Evolutionary conservation across 768 basidiomycete genomes (phyloP).

Genomic region (Tylopilus plumbeoviolaceoides): DNA sequence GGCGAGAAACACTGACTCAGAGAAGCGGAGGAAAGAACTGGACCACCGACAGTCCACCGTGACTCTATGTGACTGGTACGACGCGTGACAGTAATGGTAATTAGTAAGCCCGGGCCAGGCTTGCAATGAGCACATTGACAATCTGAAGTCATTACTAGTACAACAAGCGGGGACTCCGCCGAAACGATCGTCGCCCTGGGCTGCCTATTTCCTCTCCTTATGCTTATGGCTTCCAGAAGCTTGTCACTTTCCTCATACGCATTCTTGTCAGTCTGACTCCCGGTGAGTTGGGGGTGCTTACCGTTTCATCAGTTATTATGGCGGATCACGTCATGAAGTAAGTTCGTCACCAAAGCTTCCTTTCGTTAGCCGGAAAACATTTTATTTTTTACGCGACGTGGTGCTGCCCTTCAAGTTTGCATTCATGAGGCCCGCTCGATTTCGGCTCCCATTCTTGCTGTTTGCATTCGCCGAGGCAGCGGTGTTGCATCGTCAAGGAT

Average conservation of each 20-base stretch:
- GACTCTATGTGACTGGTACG: too few relatives aligned
- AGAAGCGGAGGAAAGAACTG: too few relatives aligned
- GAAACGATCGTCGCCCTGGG: constrained; percentile 23
- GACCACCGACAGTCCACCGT: too few relatives aligned
- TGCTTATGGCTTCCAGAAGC: constrained; percentile 15
- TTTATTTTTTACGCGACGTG: neutral
- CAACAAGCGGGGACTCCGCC: too few relatives aligned
- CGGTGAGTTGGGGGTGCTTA: constrained; percentile 10
- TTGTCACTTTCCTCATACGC: constrained; percentile 5
- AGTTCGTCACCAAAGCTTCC: neutral
- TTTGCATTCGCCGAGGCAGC: constrained; percentile 5
- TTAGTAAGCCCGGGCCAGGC: too few relatives aligned
- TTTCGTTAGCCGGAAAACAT: neutral
- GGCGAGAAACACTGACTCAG: too few relatives aligned
- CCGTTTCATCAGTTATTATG: neutral
- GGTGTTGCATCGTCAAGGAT: constrained; percentile 7
- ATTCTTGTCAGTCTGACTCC: neutral
- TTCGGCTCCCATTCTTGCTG: constrained; percentile 10
- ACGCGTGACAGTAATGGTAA: too few relatives aligned
- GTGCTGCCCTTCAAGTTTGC: neutral
- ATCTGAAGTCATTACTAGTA: too few relatives aligned
- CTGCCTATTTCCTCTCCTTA: constrained; percentile 19
- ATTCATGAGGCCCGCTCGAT: neutral
- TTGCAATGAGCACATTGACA: too few relatives aligned
- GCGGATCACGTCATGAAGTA: neutral